phyloP scores from a whole-genome alignment of 1,284 basidiomycete species.

The Coniophora puteana region DNA sequence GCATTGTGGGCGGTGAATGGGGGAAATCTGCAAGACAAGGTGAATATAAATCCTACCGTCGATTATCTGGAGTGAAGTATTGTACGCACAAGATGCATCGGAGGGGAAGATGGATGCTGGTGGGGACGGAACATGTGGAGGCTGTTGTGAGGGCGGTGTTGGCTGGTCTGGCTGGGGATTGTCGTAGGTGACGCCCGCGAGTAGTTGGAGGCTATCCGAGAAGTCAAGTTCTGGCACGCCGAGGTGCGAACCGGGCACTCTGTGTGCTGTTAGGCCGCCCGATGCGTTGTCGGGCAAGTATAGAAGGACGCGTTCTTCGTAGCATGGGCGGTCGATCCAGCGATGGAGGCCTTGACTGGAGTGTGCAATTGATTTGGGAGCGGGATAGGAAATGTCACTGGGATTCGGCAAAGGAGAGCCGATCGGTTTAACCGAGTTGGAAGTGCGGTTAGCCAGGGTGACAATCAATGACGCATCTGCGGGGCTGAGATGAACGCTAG shows the following conservation, averaged over 20 bases:
- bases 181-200: conserved; percentile 41
- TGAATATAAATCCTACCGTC: no score
- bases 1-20: conserved; percentile 1
- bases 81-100: no score
- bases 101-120: no score
- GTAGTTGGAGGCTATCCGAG: conserved; percentile 57
- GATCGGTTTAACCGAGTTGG: conserved; percentile 22
- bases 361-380: conserved; percentile 34
- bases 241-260: conserved; percentile 43
- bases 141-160: conserved; percentile 8
- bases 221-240: conserved; percentile 75
- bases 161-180: no score
- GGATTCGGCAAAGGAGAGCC: no score
- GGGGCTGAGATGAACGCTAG: conserved; percentile 37
- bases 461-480: conserved; percentile 47
- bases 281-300: conserved; percentile 43
- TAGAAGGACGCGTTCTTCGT: conserved; percentile 63
- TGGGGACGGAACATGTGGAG: conserved; percentile 6
- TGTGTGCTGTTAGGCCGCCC: conserved; percentile 31
- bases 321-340: conserved; percentile 71
- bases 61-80: no score
- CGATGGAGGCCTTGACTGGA: conserved; percentile 55
- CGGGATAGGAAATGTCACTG: conserved; percentile 40
- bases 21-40: not conserved
- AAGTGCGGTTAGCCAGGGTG: conserved; percentile 39